Percentiles rank a stretch among this genome's conserved stretches.
These are phyloP conservation scores for Solanum sejunctum DNA, from an alignment of 257 asterid species.

Conservation along the genomic window DNA sequence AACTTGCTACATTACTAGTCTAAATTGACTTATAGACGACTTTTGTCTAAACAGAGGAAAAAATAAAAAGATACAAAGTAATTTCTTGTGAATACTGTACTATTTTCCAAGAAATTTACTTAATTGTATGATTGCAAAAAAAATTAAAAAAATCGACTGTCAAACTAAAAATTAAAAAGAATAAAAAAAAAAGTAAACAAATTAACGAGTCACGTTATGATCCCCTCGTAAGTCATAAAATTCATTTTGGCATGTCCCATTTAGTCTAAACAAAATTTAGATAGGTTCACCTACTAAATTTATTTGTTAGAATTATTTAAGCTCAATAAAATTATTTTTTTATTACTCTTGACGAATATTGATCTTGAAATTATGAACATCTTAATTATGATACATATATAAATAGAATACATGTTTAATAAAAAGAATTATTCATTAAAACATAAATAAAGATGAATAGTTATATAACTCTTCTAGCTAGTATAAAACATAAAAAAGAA, in stretches of 20 bases:
- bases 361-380: too few relatives aligned
- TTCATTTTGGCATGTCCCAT: not conserved
- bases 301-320: too few relatives aligned
- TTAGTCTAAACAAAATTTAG: not conserved
- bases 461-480: not conserved
- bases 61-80: not conserved
- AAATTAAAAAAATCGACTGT: not conserved
- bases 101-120: not conserved
- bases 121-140: not conserved
- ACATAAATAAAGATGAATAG: not conserved
- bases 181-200: not conserved
- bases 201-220: not conserved
- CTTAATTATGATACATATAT: too few relatives aligned
- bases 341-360: too few relatives aligned
- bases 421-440: not conserved
- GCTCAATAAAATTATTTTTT: too few relatives aligned
- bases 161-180: not conserved
- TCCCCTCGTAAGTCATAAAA: not conserved
- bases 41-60: not conserved
- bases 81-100: not conserved
- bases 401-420: too few relatives aligned
- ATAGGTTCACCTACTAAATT: too few relatives aligned
- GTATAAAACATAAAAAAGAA: too few relatives aligned
- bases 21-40: not conserved
- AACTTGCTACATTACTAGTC: not conserved